Percentiles rank a stretch among this genome's conserved stretches.
Conservation (phyloP, 305 asterid species). For the Fraxinus velutina region DNA sequence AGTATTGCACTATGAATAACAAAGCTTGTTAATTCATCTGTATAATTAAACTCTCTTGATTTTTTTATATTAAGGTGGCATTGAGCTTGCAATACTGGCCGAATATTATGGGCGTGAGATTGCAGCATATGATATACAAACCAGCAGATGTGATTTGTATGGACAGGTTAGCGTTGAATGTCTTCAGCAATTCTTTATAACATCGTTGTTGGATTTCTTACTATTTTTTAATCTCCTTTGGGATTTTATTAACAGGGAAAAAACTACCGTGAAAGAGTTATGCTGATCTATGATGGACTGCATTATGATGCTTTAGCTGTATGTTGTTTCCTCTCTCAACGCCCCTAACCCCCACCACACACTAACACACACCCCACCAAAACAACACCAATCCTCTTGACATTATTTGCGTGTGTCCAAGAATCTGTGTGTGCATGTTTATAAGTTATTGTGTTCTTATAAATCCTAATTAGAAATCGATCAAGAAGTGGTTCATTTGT, state of each 20-base stretch:
- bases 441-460: neutral
- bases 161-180: slow-evolving; percentile 61
- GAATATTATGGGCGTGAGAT: slow-evolving; percentile 79
- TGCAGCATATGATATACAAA: slow-evolving; percentile 94
- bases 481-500: neutral
- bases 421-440: neutral
- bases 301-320: slow-evolving; percentile 97
- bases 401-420: neutral
- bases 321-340: slow-evolving; percentile 40
- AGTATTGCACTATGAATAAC: neutral
- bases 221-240: slow-evolving; percentile 14
- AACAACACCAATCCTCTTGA: neutral
- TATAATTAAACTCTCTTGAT: slow-evolving; percentile 14
- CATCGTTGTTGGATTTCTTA: neutral
- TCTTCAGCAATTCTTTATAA: slow-evolving; percentile 10
- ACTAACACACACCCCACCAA: neutral
- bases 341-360: neutral
- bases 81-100: slow-evolving; percentile 83
- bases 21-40: slow-evolving; percentile 12
- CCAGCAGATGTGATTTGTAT: slow-evolving; percentile 85
- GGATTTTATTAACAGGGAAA: slow-evolving; percentile 48
- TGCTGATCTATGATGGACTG: slow-evolving; percentile 93
- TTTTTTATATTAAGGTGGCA: slow-evolving; percentile 58
- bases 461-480: neutral
- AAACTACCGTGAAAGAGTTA: slow-evolving; percentile 72